Percentiles rank a stretch among this genome's conserved stretches.
phyloP scores from a whole-genome alignment of 1,284 basidiomycete genomes.

The Fereydounia khargensis region DNA sequence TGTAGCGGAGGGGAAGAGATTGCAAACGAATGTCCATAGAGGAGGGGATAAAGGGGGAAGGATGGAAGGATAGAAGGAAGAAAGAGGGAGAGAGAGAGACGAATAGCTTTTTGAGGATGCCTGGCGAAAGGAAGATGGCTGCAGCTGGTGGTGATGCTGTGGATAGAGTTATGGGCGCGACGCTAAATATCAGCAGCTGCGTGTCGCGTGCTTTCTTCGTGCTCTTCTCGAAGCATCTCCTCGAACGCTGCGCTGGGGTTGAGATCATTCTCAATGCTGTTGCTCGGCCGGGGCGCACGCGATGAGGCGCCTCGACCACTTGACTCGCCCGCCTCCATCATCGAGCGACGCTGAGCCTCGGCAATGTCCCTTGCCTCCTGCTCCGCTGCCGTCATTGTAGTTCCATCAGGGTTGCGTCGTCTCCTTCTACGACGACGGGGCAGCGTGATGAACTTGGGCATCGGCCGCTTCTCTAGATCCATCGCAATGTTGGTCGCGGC shows the following conservation, averaged over 20 bases:
- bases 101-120: no score
- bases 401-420: conserved; percentile 29
- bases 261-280: conserved; percentile 26
- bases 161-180: no score
- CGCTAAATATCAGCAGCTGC: conserved; percentile 15
- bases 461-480: conserved; percentile 79
- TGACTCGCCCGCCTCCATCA: conserved; percentile 36
- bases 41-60: no score
- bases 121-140: no score
- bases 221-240: conserved; percentile 45
- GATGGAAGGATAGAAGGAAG: no score
- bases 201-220: conserved; percentile 17
- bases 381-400: conserved; percentile 16
- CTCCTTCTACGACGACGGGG: conserved; percentile 49
- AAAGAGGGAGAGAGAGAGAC: no score
- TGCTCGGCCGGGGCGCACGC: conserved; percentile 10
- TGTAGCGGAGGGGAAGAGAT: no score
- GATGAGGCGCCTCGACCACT: conserved; percentile 1
- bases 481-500: conserved; percentile 87
- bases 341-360: conserved; percentile 45
- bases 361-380: conserved; percentile 43
- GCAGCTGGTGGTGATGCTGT: no score
- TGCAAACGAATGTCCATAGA: no score
- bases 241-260: conserved; percentile 41
- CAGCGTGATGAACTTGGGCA: conserved; percentile 57